These are phyloP conservation scores for Nakazawaea siamensis DNA, from an alignment of 805 yeast genomes.

Conservation along the genomic window DNA sequence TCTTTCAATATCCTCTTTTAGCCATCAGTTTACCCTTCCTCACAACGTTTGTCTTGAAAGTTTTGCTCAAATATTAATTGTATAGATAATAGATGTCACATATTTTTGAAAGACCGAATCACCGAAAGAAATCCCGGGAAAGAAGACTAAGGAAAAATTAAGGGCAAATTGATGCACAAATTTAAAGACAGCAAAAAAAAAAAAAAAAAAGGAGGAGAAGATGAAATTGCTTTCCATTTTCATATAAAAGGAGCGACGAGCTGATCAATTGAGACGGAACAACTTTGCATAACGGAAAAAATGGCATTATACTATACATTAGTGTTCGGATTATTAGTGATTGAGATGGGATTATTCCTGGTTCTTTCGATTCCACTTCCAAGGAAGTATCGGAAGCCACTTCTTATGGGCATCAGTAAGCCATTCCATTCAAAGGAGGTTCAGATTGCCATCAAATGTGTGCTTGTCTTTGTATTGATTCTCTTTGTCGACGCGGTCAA, in stretches of 20 bases:
- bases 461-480: conserved; percentile 74
- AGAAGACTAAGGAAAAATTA: too few species aligned
- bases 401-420: conserved; percentile 51
- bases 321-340: conserved; percentile 67
- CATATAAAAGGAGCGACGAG: too few species aligned
- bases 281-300: too few species aligned
- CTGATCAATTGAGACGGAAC: too few species aligned
- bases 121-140: too few species aligned
- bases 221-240: too few species aligned
- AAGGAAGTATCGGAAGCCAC: conserved; percentile 56
- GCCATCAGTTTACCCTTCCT: conserved; percentile 67
- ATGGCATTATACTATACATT: conserved; percentile 36
- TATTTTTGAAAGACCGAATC: too few species aligned
- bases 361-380: conserved; percentile 85
- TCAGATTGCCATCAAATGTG: conserved; percentile 71
- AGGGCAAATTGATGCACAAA: too few species aligned
- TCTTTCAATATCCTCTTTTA: conserved; percentile 65
- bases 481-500: conserved; percentile 85
- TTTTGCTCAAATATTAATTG: conserved; percentile 14
- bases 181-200: too few species aligned
- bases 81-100: too few species aligned
- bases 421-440: conserved; percentile 69
- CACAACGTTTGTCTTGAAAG: conserved; percentile 59
- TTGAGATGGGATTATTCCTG: conserved; percentile 75
- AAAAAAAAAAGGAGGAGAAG: too few species aligned